Evolutionary conservation across 257 asterid genomes (phyloP).

Genomic region (Euphrasia confusa): DNA sequence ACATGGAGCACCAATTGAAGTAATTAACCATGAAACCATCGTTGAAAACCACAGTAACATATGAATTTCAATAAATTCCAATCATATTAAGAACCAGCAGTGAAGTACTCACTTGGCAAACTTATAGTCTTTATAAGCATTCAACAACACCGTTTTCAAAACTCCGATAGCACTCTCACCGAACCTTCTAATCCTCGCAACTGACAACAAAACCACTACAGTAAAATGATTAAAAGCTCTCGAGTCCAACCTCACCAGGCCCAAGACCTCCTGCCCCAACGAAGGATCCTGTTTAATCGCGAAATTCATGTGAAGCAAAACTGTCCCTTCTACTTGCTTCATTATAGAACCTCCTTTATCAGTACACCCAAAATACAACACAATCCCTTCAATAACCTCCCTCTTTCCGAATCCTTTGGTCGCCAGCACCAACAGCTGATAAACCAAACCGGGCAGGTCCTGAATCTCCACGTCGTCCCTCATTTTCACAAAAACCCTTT

Average conservation of each 20-base stretch:
- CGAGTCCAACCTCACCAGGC: conserved; percentile 56
- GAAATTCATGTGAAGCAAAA: conserved; percentile 78
- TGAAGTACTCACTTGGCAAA: conserved; percentile 49
- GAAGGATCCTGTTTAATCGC: conserved; percentile 88
- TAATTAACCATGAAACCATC: conserved; percentile 19
- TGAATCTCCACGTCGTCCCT: conserved; percentile 59
- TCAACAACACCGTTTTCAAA: conserved; percentile 49
- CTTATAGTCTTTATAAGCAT: conserved; percentile 67
- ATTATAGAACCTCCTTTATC: conserved; percentile 48
- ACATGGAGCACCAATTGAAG: conserved; percentile 11
- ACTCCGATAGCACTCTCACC: conserved; percentile 62
- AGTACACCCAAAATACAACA: conserved; percentile 54
- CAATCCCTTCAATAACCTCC: conserved; percentile 75
- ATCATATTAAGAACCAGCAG: not conserved
- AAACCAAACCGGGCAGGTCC: conserved; percentile 77
- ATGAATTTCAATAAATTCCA: not conserved
- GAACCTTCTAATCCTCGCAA: conserved; percentile 77
- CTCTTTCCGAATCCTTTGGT: conserved; percentile 75
- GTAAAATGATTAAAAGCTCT: conserved; percentile 77
- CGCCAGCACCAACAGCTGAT: conserved; percentile 72
- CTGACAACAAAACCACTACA: conserved; percentile 61
- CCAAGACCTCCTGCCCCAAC: conserved; percentile 70
- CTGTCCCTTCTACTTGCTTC: conserved; percentile 89
- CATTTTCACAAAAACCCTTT: conserved; percentile 55
- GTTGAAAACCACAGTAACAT: not conserved